Evolutionary conservation across 1,139 yeast genomes (phyloP).

Genomic region (Trichomonascaceae sp.): DNA sequence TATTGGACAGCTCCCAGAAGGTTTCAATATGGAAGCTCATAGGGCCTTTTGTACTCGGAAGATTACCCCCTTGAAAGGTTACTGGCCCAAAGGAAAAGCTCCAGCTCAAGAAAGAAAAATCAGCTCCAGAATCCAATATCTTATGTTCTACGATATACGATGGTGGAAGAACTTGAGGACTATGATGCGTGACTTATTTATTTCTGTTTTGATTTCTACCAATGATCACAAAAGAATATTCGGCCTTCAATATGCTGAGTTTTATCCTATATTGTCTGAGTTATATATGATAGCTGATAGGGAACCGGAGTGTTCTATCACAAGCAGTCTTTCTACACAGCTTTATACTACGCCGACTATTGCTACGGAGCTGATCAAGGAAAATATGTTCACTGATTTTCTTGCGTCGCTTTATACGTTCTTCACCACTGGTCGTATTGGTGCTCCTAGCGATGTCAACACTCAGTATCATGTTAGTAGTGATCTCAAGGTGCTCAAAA

Average conservation of each 20-base stretch:
- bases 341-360: slow-evolving; percentile 78
- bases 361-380: slow-evolving; percentile 61
- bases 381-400: slow-evolving; percentile 64
- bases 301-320: slow-evolving; percentile 76
- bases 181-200: slow-evolving; percentile 60
- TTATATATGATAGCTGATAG: slow-evolving; percentile 64
- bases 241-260: slow-evolving; percentile 74
- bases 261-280: slow-evolving; percentile 75
- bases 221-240: slow-evolving; percentile 52
- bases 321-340: slow-evolving; percentile 76
- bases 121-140: slow-evolving; percentile 61
- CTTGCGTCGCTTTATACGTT: slow-evolving; percentile 62
- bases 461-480: slow-evolving; percentile 29
- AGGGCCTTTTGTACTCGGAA: slow-evolving; percentile 1
- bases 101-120: slow-evolving; percentile 5
- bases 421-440: slow-evolving; percentile 52
- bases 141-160: slow-evolving; percentile 63
- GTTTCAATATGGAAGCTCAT: background rate
- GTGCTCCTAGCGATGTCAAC: slow-evolving; percentile 42
- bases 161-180: slow-evolving; percentile 64
- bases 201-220: slow-evolving; percentile 65
- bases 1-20: background rate
- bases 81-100: slow-evolving; percentile 10
- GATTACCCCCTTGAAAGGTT: slow-evolving; percentile 3
- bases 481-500: slow-evolving; percentile 47